Evolutionary conservation across 495 filamentous ascomycete genomes (phyloP), one percentile per base, ranked within the genome.

Genomic region (Friedmanniomyces endolithicus): DNA sequence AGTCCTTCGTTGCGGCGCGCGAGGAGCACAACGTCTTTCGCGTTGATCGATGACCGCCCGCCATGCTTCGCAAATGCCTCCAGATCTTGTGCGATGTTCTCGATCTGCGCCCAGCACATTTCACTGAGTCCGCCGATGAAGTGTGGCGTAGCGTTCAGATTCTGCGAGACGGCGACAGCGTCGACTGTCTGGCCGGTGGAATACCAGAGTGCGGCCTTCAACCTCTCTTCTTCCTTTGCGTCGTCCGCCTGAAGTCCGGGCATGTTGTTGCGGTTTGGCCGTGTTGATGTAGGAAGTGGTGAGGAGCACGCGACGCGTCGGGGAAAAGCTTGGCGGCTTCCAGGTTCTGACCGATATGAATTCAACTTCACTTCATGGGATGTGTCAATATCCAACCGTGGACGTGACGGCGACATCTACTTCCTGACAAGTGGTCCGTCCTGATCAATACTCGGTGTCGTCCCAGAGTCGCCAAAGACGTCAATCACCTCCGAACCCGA

Each of bases 121-220:
- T 96, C 90, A 0, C 87, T 94, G 65, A 97, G 69, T 0, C 88
- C 88, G 11, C 81, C 90, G 62, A 95, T 96, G 70, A 96, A 98
- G 65, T 96, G 90, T 7, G 89, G 90, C 0, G 89, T 96, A 1
- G 90, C 88, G 68, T 90, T 95, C 55, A 84, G 76, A 63, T 85
- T 83, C 12, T 85, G 74, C 23, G 75, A 74, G 34, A 92, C 70
- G 27, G 82, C 85, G 65, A 94, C 87, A 58, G 90, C 81, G 67
- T 96, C 90, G 44, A 95, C 85, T 46, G 88, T 87, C 65, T 88
- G 85, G 64, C 90, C 90, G 56, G 95, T 81, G 20, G 80, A 77
- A 66, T 85, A 86, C 90, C 90, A 97, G n/a, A 98, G 78, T 31
- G 88, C 87, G 48, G 87, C 82, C 78, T 98, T 98, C 53, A 96